Base-by-base conservation (phyloP, 768 basidiomycete species). In the Tubosaeta sp. region DNA sequence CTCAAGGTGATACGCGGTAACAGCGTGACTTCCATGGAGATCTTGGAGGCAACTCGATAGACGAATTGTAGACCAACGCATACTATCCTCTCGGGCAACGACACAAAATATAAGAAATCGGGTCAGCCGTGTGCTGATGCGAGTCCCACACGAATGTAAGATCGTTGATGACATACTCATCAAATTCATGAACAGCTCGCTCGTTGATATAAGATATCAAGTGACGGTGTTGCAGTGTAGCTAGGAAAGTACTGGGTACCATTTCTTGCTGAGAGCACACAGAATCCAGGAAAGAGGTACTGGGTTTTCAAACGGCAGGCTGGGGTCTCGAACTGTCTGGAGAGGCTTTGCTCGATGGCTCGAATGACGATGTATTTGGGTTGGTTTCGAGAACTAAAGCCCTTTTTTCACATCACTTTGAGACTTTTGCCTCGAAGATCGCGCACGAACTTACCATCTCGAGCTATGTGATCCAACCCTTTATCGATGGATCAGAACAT, bases 21-120 rank as follows among this genome's bases (percentile, higher is more conserved):
- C 74, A 94, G 90, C 52, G 92, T 98, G 40, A 92, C 92, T 48
- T 92, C 90, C 52, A 94, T 96, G 88, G 94, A 97, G 70, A 87
- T 81, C 19, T 64, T 90, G 47, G 90, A 91, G 68, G 75, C 83
- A 22, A 78, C 76, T 21, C 76, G 79, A 56, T 67, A 61, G 30
- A 39, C 11, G 38, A 30, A 30, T 14, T 19, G 24, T 35, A 19
- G 21, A n/a, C n/a, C n/a, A n/a, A n/a, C n/a, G n/a, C n/a, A n/a
- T n/a, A n/a, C n/a, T 19, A 4, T 21, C 18, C 36, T 38, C 10
- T 38, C 18, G 21, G 11, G n/a, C 4, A 38, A 21, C n/a, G 16
- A 18, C n/a, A 38, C 36, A 38, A 38, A 38, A 38, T 38, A n/a
- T 36, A 16, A 36, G 18, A 12, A 18, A 38, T 38, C 3, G 36